Evolutionary conservation across 352 stramenopile species (phyloP), one percentile per base, ranked within the genome.

Genomic region (Aphanomyces cochlioides): DNA sequence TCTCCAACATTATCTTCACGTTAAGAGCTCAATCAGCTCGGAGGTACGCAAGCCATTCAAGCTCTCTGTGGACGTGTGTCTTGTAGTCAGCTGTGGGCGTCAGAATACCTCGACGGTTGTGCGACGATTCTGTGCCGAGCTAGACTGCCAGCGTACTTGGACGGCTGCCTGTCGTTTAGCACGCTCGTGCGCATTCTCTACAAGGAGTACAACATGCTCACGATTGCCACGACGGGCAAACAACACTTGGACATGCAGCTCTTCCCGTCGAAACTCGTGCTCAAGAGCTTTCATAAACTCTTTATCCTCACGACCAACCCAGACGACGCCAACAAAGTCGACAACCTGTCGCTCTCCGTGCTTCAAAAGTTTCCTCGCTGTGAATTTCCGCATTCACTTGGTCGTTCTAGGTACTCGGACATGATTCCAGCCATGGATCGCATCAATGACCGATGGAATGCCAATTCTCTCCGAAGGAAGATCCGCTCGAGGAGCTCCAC

Each of bases 21-120:
- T 58, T 69, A n/a, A 41, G 63, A 13, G 43, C 63, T 28, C 28
- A 28, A 28, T 28, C 28, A 0, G 28, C 28, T 28, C 28, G 28
- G 28, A 28, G 28, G 28, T 28, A 28, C 28, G 28, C 28, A 0
- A 28, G 28, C 28, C 28, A 28, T 28, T 28, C 28, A 28, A 28
- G 0, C 28, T 28, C 28, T 28, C 28, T 28, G 28, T 28, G 28
- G 28, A 28, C 28, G 1, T 28, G 0, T 28, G 3, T 59, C 28
- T 58, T 37, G 36, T 37, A 54, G 81, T 10, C 77, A 74, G 0
- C 81, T 84, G 66, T 92, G 84, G 84, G 40, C 90, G 13, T 79
- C 77, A 2, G 81, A 90, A n/a, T 92, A 88, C 69, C 59, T 90
- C 7, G 75, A 61, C 5, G 81, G 83, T 12, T 89, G 79, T 50